A percentile compares a stretch with the other conserved stretches of the same genome.
phyloP scores from a whole-genome alignment of 108 stramenopile genomes.

The Nannochloropsis salina region DNA sequence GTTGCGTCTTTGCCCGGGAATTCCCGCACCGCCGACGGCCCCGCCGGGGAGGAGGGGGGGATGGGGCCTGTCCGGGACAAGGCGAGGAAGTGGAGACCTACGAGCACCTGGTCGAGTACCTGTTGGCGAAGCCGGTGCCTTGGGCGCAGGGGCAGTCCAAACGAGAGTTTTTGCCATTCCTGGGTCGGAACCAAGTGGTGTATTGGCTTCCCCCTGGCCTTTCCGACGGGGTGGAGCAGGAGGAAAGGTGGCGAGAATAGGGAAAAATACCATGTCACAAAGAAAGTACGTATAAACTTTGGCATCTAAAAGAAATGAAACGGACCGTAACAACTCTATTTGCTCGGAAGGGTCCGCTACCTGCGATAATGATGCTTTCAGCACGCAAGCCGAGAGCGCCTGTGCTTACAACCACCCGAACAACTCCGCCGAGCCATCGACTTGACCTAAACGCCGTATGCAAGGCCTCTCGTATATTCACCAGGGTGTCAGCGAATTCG shows the following conservation, averaged over 20 bases:
- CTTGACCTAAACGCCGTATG: no score
- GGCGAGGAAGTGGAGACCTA: not conserved
- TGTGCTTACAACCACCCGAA: not conserved
- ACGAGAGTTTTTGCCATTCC: not conserved
- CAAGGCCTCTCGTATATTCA: no score
- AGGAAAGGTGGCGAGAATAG: not conserved
- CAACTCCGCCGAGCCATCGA: not conserved
- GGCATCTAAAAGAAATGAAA: no score
- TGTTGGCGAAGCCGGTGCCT: constrained; percentile 12
- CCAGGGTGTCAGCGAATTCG: no score
- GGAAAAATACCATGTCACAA: no score
- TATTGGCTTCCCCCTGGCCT: not conserved
- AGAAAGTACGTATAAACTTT: no score
- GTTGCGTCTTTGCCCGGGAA: constrained; percentile 38
- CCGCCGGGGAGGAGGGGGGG: not conserved
- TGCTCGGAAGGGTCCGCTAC: no score
- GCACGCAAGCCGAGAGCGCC: no score
- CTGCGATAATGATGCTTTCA: no score
- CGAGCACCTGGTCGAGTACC: not conserved
- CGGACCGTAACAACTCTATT: no score
- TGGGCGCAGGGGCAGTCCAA: not conserved
- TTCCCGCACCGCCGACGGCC: constrained; percentile 24
- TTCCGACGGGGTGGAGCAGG: not conserved
- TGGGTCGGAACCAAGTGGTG: not conserved
- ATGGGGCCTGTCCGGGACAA: not conserved